Evolutionary conservation across 257 asterid genomes (phyloP), one percentile per base, ranked within the genome.

Genomic region (Eustoma russellianum): DNA sequence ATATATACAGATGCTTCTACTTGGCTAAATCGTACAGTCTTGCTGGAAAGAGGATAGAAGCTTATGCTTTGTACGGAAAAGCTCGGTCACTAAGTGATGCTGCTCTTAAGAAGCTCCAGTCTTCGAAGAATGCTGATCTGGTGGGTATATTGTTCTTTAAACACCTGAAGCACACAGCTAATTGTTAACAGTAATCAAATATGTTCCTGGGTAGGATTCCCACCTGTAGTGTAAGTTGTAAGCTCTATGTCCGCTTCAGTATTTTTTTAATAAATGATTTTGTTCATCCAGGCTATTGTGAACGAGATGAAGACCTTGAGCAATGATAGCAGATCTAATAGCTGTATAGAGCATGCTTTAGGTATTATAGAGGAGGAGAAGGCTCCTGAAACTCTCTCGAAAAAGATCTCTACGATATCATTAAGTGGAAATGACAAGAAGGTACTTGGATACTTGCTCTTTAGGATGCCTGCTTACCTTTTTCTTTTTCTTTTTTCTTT

Each of bases 1-100:
- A 10, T 74, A 51, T 53, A 65, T 38, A 52, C 86, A 90, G 98
- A 80, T 90, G 98, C 78, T 86, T 90, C 75, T 90, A 90, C 87
- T 72, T 90, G 66, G 98, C 95, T 34, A 82, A 80, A 63, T 90
- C 98, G 59, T 90, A 90, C 72, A 90, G 98, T 80, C 77, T 71
- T 66, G 95, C 89, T 60, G 96, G 94, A 41, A 90, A 86, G 82
- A 80, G 98, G 75, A 76, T 81, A 33, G 98, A 90, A 78, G 96
- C 98, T 34, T 90, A 83, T 78, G 91, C 79, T 63, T 74, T 90
- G 70, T 83, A 64, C 75, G 53, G 77, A 70, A 72, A 70, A 74
- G 81, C 96, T 58, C 82, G 83, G 52, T 76, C 94, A 55, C 72
- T 76, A 13, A 83, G 77, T 62, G 88, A 86, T 52, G 57, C 71